phyloP scores from a whole-genome alignment of 2,329 filamentous ascomycete species.

The Pyricularia pennisetigena region DNA sequence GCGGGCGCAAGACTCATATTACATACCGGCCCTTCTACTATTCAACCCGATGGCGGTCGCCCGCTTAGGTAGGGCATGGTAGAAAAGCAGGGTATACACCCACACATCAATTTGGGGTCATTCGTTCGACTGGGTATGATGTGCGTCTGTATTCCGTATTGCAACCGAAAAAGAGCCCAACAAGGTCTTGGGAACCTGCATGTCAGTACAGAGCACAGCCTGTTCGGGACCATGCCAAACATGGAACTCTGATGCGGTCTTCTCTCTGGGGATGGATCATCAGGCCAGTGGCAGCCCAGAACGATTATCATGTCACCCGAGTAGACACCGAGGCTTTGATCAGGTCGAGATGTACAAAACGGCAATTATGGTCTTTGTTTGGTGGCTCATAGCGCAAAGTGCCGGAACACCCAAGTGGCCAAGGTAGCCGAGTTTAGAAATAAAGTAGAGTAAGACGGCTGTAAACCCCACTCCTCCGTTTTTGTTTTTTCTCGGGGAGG shows the following conservation, averaged over 20 bases:
- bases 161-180: neutral
- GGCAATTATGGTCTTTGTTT: neutral
- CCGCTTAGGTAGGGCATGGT: neutral
- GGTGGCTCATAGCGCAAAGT: neutral
- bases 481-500: neutral
- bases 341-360: neutral
- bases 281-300: neutral
- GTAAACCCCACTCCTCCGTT: neutral
- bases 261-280: neutral
- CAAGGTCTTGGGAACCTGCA: neutral
- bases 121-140: neutral
- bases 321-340: neutral
- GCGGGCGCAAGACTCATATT: neutral
- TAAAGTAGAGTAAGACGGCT: neutral
- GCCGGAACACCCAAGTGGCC: neutral
- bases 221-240: neutral
- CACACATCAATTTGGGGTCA: neutral
- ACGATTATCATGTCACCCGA: neutral
- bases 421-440: neutral
- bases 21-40: neutral
- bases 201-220: neutral
- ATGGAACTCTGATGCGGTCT: neutral
- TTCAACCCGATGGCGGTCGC: neutral
- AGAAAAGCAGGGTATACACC: neutral
- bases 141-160: neutral